These are phyloP conservation scores for Nyssa sinensis DNA, from an alignment of 148 eudicot genomes.

Conservation along the genomic window DNA sequence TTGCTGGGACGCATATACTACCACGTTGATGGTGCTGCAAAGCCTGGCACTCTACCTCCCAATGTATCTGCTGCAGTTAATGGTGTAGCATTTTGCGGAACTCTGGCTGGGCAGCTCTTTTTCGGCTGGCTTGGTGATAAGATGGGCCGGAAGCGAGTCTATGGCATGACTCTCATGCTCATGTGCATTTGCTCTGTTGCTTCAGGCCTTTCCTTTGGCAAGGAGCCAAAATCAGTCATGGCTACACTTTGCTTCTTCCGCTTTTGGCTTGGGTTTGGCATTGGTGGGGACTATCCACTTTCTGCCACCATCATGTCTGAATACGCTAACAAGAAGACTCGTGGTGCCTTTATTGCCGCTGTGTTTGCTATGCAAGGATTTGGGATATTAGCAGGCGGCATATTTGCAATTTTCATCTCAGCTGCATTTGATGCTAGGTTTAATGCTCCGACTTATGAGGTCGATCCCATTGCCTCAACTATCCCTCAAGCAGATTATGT, in stretches of 20 bases:
- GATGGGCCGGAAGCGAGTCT: constrained; percentile 57
- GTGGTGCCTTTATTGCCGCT: constrained; percentile 60
- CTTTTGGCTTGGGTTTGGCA: constrained; percentile 69
- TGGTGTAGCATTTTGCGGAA: constrained; percentile 59
- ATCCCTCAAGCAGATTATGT: constrained; percentile 48
- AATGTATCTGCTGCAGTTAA: constrained; percentile 45
- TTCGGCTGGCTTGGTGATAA: constrained; percentile 78
- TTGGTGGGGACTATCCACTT: constrained; percentile 64
- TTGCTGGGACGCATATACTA: constrained; percentile 61
- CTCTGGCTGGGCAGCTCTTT: constrained; percentile 61
- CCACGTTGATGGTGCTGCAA: constrained; percentile 28
- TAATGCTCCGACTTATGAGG: constrained; percentile 34
- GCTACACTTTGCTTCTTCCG: constrained; percentile 56
- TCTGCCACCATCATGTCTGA: constrained; percentile 72
- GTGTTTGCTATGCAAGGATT: constrained; percentile 74
- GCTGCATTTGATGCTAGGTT: constrained; percentile 39
- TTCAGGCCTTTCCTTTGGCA: constrained; percentile 57
- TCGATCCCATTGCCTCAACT: constrained; percentile 27
- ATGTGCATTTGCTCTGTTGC: constrained; percentile 52
- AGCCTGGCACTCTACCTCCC: constrained; percentile 62
- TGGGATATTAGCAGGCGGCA: constrained; percentile 58
- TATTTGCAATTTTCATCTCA: constrained; percentile 44
- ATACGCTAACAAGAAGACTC: constrained; percentile 65
- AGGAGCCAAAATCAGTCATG: constrained; percentile 40
- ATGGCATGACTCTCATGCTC: constrained; percentile 59